phyloP scores from a whole-genome alignment of 345 rosid genomes.

The Citrus mangshanensis region DNA sequence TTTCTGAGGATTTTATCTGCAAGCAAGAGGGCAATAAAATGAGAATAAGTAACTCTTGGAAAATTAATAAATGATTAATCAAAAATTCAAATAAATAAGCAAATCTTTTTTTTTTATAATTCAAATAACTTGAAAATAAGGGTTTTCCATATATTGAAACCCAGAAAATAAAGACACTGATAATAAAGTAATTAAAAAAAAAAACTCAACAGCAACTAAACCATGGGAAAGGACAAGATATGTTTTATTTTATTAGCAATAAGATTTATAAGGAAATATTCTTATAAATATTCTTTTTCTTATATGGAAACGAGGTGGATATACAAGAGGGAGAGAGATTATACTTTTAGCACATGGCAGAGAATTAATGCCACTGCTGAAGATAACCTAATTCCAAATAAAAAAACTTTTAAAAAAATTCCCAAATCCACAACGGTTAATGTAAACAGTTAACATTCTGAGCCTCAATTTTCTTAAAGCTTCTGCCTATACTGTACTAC shows the following conservation, averaged over 20 bases:
- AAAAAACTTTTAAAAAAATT: too few relatives aligned
- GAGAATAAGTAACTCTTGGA: conserved; percentile 7
- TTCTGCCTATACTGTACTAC: too few relatives aligned
- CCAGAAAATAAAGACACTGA: neutral
- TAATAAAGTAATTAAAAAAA: neutral
- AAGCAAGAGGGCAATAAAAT: conserved; percentile 17
- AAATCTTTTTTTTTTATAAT: neutral
- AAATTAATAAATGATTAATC: neutral
- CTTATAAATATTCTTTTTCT: neutral
- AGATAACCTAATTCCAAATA: neutral
- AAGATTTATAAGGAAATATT: neutral
- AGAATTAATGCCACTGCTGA: neutral
- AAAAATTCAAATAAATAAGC: conserved; percentile 1
- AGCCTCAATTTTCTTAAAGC: neutral
- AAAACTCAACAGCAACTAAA: neutral
- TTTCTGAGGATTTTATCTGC: conserved; percentile 68
- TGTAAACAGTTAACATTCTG: neutral
- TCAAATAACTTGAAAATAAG: neutral
- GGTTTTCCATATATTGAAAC: neutral
- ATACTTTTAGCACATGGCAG: neutral
- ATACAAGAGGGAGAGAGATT: neutral
- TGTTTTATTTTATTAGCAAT: neutral
- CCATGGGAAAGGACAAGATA: neutral
- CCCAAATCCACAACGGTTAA: neutral
- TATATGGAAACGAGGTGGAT: neutral